phyloP scores from a whole-genome alignment of 2,329 filamentous ascomycete species.

The Trichophyton schoenleinii region DNA sequence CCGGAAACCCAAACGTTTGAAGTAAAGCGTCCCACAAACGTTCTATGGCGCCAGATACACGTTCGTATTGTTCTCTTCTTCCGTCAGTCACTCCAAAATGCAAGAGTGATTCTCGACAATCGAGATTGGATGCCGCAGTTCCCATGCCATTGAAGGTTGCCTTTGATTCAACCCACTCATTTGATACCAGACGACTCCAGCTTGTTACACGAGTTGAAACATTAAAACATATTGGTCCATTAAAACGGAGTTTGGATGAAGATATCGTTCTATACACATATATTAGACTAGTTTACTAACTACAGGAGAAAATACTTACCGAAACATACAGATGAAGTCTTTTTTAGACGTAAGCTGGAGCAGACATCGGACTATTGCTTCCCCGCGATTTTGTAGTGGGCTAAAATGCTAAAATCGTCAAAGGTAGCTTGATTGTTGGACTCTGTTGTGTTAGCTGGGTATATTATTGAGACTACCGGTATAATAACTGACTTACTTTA shows the following conservation, averaged over 20 bases:
- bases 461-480: neutral
- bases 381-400: neutral
- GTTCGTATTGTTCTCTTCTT: neutral
- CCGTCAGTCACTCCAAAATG: neutral
- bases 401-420: neutral
- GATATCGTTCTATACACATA: neutral
- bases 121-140: neutral
- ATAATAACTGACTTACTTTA: neutral
- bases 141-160: neutral
- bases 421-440: neutral
- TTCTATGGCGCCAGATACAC: neutral
- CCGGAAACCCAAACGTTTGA: too few relatives aligned
- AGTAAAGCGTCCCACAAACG: too few relatives aligned
- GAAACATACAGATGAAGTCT: neutral
- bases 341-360: neutral
- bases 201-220: neutral
- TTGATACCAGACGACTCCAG: neutral
- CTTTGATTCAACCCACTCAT: neutral
- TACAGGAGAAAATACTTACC: neutral
- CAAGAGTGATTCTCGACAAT: neutral
- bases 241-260: neutral
- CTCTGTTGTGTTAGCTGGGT: neutral
- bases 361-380: neutral
- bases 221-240: neutral
- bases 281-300: neutral